Conservation (phyloP, 257 asterid genomes). For the Mentha longifolia region DNA sequence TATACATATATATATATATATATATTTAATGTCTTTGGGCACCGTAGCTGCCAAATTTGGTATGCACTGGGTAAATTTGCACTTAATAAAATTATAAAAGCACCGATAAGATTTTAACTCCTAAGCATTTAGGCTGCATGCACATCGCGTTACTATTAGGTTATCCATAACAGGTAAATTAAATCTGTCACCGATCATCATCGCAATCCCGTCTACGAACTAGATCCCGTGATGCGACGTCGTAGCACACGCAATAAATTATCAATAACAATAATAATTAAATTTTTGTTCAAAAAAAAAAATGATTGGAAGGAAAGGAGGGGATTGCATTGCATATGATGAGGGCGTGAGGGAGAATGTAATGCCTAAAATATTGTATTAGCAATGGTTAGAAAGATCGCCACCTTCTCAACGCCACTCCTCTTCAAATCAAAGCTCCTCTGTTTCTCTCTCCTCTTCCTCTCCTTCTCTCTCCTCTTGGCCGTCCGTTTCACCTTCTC, state of each 20-base stretch:
- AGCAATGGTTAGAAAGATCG: conserved; percentile 31
- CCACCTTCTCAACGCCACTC: conserved; percentile 60
- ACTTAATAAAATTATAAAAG: too few species aligned
- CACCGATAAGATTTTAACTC: too few species aligned
- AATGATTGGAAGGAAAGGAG: not conserved
- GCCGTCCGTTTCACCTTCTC: conserved; percentile 60
- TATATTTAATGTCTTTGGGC: too few species aligned
- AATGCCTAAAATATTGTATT: not conserved
- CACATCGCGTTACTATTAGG: too few species aligned
- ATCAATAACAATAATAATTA: not conserved
- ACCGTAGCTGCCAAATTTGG: too few species aligned
- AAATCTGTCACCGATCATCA: not conserved
- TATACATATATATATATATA: too few species aligned
- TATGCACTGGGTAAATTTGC: too few species aligned
- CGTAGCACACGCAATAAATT: not conserved
- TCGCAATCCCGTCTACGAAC: not conserved
- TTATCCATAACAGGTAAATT: too few species aligned
- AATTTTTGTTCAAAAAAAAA: too few species aligned
- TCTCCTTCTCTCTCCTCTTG: conserved; percentile 57
- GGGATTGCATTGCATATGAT: not conserved
- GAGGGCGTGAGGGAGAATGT: not conserved
- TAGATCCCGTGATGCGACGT: conserved; percentile 1
- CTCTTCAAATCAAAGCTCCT: conserved; percentile 75
- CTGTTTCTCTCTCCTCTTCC: conserved; percentile 74
- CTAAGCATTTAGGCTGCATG: too few species aligned